These are phyloP conservation scores for Cystobasidiopsis lactophilus DNA, from an alignment of 768 basidiomycete genomes.

Conservation along the genomic window DNA sequence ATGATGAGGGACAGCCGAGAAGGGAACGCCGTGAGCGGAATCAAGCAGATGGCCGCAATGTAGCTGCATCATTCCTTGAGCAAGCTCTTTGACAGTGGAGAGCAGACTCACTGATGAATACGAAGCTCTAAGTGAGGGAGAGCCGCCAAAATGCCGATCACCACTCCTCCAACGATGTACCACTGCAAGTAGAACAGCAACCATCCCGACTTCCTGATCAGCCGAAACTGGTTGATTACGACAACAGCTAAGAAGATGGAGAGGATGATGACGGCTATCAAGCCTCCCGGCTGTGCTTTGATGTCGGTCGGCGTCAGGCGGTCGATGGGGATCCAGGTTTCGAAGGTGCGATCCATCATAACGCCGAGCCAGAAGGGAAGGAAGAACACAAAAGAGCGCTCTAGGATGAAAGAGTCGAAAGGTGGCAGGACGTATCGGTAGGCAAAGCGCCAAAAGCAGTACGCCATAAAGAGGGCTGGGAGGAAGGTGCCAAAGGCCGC, in stretches of 20 bases:
- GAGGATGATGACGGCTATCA: slow-evolving; percentile 35
- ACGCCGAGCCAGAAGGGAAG: slow-evolving; percentile 58
- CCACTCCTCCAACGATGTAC: slow-evolving; percentile 35
- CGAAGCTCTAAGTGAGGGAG: slow-evolving; percentile 36
- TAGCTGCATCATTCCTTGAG: slow-evolving; percentile 51
- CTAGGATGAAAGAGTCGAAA: slow-evolving; percentile 46
- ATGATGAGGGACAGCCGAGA: slow-evolving; percentile 57
- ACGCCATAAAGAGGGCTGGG: slow-evolving; percentile 52
- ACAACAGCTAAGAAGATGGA: slow-evolving; percentile 38
- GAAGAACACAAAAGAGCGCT: slow-evolving; percentile 50
- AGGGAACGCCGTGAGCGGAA: slow-evolving; percentile 60
- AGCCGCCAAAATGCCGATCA: slow-evolving; percentile 42
- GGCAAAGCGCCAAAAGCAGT: slow-evolving; percentile 55
- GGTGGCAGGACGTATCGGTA: slow-evolving; percentile 51
- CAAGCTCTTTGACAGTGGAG: not conserved
- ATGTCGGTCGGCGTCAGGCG: slow-evolving; percentile 52
- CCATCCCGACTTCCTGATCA: slow-evolving; percentile 68
- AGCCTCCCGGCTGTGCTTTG: slow-evolving; percentile 35
- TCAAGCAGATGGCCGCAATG: slow-evolving; percentile 46
- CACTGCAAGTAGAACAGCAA: slow-evolving; percentile 23
- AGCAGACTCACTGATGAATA: not conserved
- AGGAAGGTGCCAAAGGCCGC: slow-evolving; percentile 56
- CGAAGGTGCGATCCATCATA: slow-evolving; percentile 2
- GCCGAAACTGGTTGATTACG: slow-evolving; percentile 44
- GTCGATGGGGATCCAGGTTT: slow-evolving; percentile 42